phyloP scores from a whole-genome alignment of 2,329 filamentous ascomycete genomes.

The Fusarium algeriense region DNA sequence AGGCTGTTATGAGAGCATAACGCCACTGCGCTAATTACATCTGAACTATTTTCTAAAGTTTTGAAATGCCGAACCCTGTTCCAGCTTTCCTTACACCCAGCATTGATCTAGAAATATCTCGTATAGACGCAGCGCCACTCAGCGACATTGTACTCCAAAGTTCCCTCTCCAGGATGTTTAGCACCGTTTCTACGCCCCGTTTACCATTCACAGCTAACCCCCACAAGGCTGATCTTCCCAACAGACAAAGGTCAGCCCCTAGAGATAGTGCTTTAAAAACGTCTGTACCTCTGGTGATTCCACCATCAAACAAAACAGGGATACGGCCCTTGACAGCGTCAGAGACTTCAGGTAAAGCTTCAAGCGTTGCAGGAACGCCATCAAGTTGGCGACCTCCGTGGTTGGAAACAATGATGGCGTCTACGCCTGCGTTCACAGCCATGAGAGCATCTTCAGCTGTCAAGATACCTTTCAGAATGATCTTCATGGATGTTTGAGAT shows the following conservation, averaged over 20 bases:
- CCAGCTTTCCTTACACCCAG: accelerated
- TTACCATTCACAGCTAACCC: not conserved
- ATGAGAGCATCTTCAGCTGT: not conserved
- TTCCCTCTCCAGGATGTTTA: not conserved
- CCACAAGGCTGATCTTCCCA: not conserved
- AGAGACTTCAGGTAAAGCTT: not conserved
- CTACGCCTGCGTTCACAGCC: too few relatives aligned
- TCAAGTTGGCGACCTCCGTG: not conserved
- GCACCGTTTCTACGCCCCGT: not conserved
- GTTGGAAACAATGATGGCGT: not conserved
- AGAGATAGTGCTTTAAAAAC: not conserved
- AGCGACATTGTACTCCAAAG: not conserved
- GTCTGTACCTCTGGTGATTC: not conserved
- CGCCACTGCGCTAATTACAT: too few relatives aligned
- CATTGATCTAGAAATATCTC: too few relatives aligned
- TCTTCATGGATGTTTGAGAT: not conserved
- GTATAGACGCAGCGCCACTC: not conserved
- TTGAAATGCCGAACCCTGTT: not conserved
- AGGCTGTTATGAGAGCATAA: too few relatives aligned
- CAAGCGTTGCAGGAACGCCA: accelerated
- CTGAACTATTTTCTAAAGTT: too few relatives aligned
- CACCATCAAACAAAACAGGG: not conserved
- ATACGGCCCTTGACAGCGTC: accelerated
- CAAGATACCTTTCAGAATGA: not conserved
- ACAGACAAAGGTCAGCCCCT: not conserved